Evolutionary conservation across 1,284 basidiomycete species (phyloP).

Genomic region (Ustilago xerochloae): DNA sequence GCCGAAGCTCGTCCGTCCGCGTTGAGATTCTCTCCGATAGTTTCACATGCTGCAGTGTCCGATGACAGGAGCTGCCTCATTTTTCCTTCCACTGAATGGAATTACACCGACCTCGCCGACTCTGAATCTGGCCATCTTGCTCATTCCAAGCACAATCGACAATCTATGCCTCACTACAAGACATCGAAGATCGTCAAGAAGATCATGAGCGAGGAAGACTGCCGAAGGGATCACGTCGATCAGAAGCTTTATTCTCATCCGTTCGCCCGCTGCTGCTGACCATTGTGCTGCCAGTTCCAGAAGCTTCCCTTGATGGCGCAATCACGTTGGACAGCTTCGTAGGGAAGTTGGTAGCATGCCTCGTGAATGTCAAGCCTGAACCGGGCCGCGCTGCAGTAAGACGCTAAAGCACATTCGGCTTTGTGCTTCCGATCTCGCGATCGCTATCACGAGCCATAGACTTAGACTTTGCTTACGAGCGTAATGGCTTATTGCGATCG

Average conservation of each 20-base stretch:
- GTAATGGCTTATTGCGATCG: too few relatives aligned
- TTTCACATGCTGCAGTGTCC: constrained; percentile 31
- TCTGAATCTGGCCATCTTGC: not conserved
- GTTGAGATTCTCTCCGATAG: not conserved
- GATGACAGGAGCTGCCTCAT: constrained; percentile 9
- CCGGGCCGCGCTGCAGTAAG: too few relatives aligned
- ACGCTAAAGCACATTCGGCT: too few relatives aligned
- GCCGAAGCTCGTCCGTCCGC: constrained; percentile 3
- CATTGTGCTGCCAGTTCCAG: too few relatives aligned
- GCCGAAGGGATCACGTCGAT: not conserved
- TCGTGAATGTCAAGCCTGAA: too few relatives aligned
- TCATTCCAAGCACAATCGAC: not conserved
- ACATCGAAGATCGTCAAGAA: not conserved
- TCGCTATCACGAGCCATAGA: too few relatives aligned
- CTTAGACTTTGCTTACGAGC: too few relatives aligned
- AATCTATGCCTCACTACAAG: not conserved
- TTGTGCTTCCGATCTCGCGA: too few relatives aligned
- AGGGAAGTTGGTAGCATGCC: not conserved
- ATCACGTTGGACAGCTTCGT: not conserved
- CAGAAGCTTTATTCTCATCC: not conserved
- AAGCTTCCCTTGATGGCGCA: not conserved
- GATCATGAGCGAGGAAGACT: not conserved
- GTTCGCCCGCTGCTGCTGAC: not conserved
- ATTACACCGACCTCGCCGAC: not conserved
- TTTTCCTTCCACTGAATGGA: not conserved